Evolutionary conservation across 805 yeast species (phyloP), one percentile per base, ranked within the genome.

Genomic region (Wickerhamiella sergipiensis): DNA sequence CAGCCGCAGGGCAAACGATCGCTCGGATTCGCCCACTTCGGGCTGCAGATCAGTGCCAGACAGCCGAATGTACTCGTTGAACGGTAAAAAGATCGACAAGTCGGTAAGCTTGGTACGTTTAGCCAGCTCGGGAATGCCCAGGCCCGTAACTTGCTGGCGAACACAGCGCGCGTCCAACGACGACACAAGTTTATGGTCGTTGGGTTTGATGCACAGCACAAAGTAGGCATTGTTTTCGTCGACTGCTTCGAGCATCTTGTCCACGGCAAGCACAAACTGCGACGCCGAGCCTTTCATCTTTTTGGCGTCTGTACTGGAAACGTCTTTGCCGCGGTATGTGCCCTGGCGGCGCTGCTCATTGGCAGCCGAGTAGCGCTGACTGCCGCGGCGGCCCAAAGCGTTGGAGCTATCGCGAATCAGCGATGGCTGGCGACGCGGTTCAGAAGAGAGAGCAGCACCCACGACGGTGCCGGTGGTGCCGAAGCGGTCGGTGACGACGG

Each of bases 81-180:
- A 69, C 6, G 72, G 64, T 63, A 69, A 55, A 52, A 69, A 70
- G 18, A 69, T 56, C 9, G 69, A 60, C 38, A 64, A 64, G 48
- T 70, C 73, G 13, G 66, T 66, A 31, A 52, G 52, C 49, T 65
- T 66, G n/a, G 69, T 68, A 2, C 69, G 61, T 29, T 60, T 61
- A 5, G 72, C 69, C 33, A 70, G 58, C 51, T 70, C 73, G 6
- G 72, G 68, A 17, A 70, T 57, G 7, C 73, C 72, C 23, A 69
- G 58, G 1, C 72, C 71, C 43, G 65, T 62, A 22, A 69, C 62
- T 54, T 70, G 73, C 54, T 69, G 71, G 15, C 72, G 61, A 8
- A 70, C 71, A 50, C 71, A 68, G 23, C 72, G 62, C 10, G 72
- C 71, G 50, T 70, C 73, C 49, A 70, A 59, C n/a, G 67, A 63